Conservation (phyloP, 1,284 basidiomycete genomes). For the Cutaneotrichosporon mucoides region DNA sequence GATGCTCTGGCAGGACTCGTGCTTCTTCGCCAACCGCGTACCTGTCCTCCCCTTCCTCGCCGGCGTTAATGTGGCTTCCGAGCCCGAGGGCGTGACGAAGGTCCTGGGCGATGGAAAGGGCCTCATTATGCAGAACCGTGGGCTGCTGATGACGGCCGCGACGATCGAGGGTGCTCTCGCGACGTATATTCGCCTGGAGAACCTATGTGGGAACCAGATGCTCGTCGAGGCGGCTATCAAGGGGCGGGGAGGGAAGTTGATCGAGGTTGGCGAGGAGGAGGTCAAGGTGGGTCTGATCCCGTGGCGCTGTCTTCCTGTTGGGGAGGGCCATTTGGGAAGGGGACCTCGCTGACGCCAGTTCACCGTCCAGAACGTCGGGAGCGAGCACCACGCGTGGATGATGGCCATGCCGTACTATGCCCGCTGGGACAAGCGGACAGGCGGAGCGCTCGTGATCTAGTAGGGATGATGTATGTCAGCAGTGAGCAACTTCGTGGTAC, state of each 20-base stretch:
- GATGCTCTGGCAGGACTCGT: conserved; percentile 33
- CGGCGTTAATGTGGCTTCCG: conserved; percentile 1
- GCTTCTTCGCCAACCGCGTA: conserved; percentile 23
- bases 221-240: conserved; percentile 24
- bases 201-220: conserved; percentile 24
- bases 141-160: conserved; percentile 22
- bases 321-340: no score
- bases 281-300: conserved; percentile 22
- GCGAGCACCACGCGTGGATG: conserved; percentile 30
- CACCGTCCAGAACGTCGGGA: conserved; percentile 26
- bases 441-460: conserved; percentile 6
- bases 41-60: conserved; percentile 19
- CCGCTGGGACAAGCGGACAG: conserved; percentile 8
- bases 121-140: conserved; percentile 25
- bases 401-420: conserved; percentile 31
- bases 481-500: background rate
- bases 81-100: conserved; percentile 13
- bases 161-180: conserved; percentile 28
- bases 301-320: no score
- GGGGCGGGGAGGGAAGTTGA: conserved; percentile 23
- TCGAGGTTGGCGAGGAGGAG: conserved; percentile 26
- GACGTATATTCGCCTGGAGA: conserved; percentile 27
- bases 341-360: conserved; percentile 14
- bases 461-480: background rate
- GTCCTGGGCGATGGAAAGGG: conserved; percentile 19